Percentiles rank a stretch among this genome's conserved stretches.
Evolutionary conservation across 2,329 filamentous ascomycete genomes (phyloP).

Genomic region (Colletotrichum sp.): DNA sequence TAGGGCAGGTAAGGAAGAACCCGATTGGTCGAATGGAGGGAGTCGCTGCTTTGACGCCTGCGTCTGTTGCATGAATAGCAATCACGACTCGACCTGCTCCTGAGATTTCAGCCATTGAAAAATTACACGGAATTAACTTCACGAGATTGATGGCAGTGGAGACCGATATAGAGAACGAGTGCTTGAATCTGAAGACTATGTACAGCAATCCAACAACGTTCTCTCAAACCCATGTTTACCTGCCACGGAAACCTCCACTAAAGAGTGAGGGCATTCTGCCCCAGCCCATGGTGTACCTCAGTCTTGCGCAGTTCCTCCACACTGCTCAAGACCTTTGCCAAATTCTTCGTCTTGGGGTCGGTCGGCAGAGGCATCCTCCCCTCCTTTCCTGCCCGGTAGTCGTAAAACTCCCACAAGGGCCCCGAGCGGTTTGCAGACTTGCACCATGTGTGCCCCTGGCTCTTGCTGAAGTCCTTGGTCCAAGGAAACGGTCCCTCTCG

Average conservation of each 20-base stretch:
- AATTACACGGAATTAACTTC: background rate
- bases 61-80: background rate
- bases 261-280: background rate
- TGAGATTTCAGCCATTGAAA: background rate
- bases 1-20: background rate
- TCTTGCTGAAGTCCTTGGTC: background rate
- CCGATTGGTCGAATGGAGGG: background rate
- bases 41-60: background rate
- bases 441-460: background rate
- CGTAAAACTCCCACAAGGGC: background rate
- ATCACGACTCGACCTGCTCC: background rate
- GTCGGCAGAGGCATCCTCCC: background rate
- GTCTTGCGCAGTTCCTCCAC: background rate
- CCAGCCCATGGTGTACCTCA: background rate
- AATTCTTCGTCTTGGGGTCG: background rate
- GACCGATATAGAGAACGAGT: background rate
- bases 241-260: background rate
- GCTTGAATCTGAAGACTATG: background rate
- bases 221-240: background rate
- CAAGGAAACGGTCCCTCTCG: background rate
- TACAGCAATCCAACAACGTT: background rate
- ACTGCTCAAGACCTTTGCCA: background rate
- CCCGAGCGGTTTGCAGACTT: background rate
- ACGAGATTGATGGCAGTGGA: background rate
- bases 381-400: background rate